Percentiles rank a stretch among this genome's conserved stretches.
phyloP scores from a whole-genome alignment of 177 flowering plant species.

The Vitis hybrid region DNA sequence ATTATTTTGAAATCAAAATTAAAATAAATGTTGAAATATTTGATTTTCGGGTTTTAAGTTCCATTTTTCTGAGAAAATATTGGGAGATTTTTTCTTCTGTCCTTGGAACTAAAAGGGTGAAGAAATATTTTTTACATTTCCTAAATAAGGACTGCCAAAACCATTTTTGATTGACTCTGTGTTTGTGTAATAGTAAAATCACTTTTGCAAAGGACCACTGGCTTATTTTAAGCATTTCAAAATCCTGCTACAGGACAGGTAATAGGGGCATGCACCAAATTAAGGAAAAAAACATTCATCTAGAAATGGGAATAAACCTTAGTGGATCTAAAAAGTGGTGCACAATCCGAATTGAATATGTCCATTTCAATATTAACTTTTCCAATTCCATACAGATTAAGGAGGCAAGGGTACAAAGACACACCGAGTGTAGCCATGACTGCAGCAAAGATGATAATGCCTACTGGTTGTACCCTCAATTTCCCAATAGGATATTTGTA shows the following conservation, averaged over 20 bases:
- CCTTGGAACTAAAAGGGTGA: too few relatives aligned
- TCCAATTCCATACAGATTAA: not conserved
- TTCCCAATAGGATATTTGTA: constrained; percentile 72
- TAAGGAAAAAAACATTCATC: not conserved
- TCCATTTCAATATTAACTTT: not conserved
- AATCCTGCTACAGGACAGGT: not conserved
- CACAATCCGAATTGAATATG: not conserved
- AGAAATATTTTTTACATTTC: too few relatives aligned
- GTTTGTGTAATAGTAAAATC: too few relatives aligned
- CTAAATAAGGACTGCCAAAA: not conserved
- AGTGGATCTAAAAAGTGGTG: not conserved
- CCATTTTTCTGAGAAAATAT: too few relatives aligned
- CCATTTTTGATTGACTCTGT: too few relatives aligned
- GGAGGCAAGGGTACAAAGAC: constrained; percentile 5
- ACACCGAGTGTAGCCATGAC: constrained; percentile 72
- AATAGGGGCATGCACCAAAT: not conserved
- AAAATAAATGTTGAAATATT: too few relatives aligned
- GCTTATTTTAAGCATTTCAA: not conserved
- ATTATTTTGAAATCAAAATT: too few relatives aligned
- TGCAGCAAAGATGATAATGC: constrained; percentile 67
- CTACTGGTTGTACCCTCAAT: constrained; percentile 65
- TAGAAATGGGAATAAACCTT: not conserved
- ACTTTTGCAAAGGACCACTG: too few relatives aligned
- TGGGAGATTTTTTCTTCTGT: too few relatives aligned
- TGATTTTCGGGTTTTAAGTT: too few relatives aligned